These are phyloP conservation scores for Ophiorrhiza pumila DNA, from an alignment of 257 asterid species.

Conservation along the genomic window DNA sequence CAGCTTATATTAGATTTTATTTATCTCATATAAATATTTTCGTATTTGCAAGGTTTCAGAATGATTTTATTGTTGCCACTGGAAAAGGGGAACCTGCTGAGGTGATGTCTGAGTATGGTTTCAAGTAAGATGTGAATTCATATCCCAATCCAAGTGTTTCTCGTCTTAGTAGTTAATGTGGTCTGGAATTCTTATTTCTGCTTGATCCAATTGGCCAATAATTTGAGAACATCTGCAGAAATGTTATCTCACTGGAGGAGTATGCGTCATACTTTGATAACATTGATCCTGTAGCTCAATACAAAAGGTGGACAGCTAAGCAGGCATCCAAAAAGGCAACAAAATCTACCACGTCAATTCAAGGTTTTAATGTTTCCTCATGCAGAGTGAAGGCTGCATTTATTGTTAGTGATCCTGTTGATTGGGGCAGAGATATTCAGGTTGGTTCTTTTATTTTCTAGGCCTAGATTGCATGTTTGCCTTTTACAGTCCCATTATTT, in stretches of 20 bases:
- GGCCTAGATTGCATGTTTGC: neutral
- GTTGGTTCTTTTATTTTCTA: conserved; percentile 14
- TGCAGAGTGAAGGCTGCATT: conserved; percentile 52
- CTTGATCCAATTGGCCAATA: neutral
- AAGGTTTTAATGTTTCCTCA: conserved; percentile 17
- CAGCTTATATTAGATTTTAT: neutral
- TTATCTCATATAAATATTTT: no score
- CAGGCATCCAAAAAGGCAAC: conserved; percentile 23
- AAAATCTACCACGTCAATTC: conserved; percentile 21
- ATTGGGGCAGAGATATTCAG: conserved; percentile 74
- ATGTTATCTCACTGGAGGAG: conserved; percentile 55
- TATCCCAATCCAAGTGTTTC: neutral
- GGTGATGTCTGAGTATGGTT: conserved; percentile 64
- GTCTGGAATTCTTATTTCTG: neutral
- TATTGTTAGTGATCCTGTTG: conserved; percentile 64
- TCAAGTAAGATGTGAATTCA: conserved; percentile 36
- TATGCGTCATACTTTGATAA: conserved; percentile 45
- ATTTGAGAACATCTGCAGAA: conserved; percentile 34
- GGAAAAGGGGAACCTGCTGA: conserved; percentile 69
- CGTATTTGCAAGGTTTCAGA: conserved; percentile 54
- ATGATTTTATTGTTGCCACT: conserved; percentile 57
- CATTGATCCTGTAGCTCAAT: conserved; percentile 62
- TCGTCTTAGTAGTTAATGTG: neutral
- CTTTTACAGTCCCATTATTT: neutral
- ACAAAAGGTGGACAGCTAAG: conserved; percentile 47